These are phyloP conservation scores for Ustilaginoidea virens DNA, from an alignment of 2,329 filamentous ascomycete genomes.

Conservation along the genomic window DNA sequence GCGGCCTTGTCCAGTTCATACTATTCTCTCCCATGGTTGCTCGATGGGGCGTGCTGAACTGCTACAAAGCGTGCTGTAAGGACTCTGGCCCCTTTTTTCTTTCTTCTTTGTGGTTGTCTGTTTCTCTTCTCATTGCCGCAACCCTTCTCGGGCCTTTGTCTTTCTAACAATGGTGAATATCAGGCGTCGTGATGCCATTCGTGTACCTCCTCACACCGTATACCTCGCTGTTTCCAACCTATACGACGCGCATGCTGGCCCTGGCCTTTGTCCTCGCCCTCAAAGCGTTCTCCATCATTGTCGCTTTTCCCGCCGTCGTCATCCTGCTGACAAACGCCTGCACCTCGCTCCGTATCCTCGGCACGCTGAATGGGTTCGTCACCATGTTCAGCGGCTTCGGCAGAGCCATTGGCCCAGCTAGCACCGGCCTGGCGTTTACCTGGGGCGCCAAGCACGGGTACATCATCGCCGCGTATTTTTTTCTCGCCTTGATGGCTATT, in stretches of 20 bases:
- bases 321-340: slow-evolving; percentile 87
- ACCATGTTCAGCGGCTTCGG: slow-evolving; percentile 72
- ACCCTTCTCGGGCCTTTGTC: too few species aligned
- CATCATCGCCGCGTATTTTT: slow-evolving; percentile 68
- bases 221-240: slow-evolving; percentile 44
- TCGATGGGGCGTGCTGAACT: slow-evolving; percentile 57
- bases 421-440: slow-evolving; percentile 57
- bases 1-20: slow-evolving; percentile 73
- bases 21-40: slow-evolving; percentile 65
- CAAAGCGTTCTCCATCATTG: slow-evolving; percentile 63
- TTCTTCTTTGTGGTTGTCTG: background rate
- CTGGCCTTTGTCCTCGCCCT: slow-evolving; percentile 54
- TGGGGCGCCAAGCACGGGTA: slow-evolving; percentile 63
- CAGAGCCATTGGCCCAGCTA: slow-evolving; percentile 61
- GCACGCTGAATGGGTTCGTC: slow-evolving; percentile 81
- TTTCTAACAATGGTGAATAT: too few species aligned
- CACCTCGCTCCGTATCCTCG: slow-evolving; percentile 54
- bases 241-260: slow-evolving; percentile 35
- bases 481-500: slow-evolving; percentile 47
- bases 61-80: slow-evolving; percentile 49
- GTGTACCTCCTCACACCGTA: slow-evolving; percentile 75
- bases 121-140: background rate
- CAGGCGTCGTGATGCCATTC: slow-evolving; percentile 53
- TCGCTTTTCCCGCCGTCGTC: slow-evolving; percentile 78
- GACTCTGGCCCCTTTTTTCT: slow-evolving; percentile 1